phyloP scores from a whole-genome alignment of 495 filamentous ascomycete species.

The Penicillium herquei region DNA sequence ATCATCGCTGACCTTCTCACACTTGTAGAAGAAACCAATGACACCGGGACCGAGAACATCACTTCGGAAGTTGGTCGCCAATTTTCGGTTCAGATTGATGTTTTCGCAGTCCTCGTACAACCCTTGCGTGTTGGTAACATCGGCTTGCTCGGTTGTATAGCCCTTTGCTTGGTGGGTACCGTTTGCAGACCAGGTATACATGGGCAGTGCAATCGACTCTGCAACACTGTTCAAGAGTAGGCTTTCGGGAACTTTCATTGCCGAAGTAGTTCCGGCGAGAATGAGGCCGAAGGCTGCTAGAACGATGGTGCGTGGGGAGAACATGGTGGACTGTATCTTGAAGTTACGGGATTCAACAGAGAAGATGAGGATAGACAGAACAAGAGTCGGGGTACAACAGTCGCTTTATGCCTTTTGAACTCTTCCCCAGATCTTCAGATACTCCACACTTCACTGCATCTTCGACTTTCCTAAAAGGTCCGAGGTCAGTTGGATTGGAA shows the following conservation, averaged over 20 bases:
- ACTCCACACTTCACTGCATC: constrained; percentile 5
- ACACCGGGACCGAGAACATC: constrained; percentile 23
- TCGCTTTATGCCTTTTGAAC: constrained; percentile 5
- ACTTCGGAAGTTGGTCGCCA: constrained; percentile 26
- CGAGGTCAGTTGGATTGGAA: too few relatives aligned
- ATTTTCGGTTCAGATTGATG: constrained; percentile 30
- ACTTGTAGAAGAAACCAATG: constrained; percentile 28
- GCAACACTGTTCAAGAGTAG: constrained; percentile 17
- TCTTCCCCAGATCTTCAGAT: constrained; percentile 3
- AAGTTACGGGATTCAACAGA: not conserved
- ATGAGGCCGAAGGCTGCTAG: not conserved
- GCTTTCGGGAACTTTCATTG: constrained; percentile 15
- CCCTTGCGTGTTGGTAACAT: constrained; percentile 12
- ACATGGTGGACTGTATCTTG: not conserved
- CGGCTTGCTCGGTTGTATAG: constrained; percentile 19
- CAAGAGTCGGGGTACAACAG: not conserved
- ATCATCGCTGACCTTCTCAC: constrained; percentile 22
- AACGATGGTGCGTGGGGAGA: not conserved
- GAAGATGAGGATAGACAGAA: not conserved
- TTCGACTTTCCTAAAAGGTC: constrained; percentile 3
- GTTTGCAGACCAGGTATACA: constrained; percentile 28
- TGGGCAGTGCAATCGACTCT: constrained; percentile 19
- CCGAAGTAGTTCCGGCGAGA: not conserved
- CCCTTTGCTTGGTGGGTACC: constrained; percentile 28
- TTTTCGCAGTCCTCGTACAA: constrained; percentile 28